A percentile compares a stretch with the other conserved stretches of the same genome.
Evolutionary conservation across 305 asterid genomes (phyloP).

Genomic region (Fraxinus sp.): DNA sequence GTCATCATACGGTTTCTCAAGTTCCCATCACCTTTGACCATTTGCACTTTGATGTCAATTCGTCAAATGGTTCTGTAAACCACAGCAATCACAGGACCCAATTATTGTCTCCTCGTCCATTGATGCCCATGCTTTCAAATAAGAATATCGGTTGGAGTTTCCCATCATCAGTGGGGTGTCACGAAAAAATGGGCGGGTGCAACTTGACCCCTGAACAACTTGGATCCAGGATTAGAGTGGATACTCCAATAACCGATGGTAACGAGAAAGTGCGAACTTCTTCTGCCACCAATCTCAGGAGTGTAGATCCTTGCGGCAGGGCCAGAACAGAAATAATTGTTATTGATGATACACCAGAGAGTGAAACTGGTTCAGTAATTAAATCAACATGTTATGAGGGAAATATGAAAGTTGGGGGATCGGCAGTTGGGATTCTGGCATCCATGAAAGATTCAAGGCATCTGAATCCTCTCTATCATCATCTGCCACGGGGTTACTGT

Average conservation of each 20-base stretch:
- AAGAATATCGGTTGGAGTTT: slow-evolving; percentile 29
- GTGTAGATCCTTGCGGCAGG: slow-evolving; percentile 29
- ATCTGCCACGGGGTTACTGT: slow-evolving; percentile 30
- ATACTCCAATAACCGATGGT: slow-evolving; percentile 24
- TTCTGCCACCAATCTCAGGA: slow-evolving; percentile 16
- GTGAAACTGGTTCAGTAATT: slow-evolving; percentile 23
- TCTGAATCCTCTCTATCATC: slow-evolving; percentile 32
- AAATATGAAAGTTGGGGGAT: slow-evolving; percentile 24
- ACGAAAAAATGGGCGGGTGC: slow-evolving; percentile 33
- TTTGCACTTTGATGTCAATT: slow-evolving; percentile 36
- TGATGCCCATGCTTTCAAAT: slow-evolving; percentile 33
- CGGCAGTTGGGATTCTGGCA: slow-evolving; percentile 21
- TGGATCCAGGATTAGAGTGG: slow-evolving; percentile 30
- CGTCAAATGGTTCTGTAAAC: slow-evolving; percentile 37
- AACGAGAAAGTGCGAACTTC: slow-evolving; percentile 28
- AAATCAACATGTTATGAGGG: slow-evolving; percentile 21
- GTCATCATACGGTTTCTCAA: slow-evolving; percentile 30
- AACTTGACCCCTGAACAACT: slow-evolving; percentile 26
- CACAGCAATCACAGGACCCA: slow-evolving; percentile 32
- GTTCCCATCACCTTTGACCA: slow-evolving; percentile 27
- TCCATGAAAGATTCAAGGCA: slow-evolving; percentile 33
- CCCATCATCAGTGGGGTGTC: slow-evolving; percentile 29
- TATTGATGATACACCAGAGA: slow-evolving; percentile 50
- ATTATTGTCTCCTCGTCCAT: slow-evolving; percentile 29
- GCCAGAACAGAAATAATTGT: slow-evolving; percentile 41